Conservation (phyloP, 768 basidiomycete genomes). For the Daedaleopsis nitida region DNA sequence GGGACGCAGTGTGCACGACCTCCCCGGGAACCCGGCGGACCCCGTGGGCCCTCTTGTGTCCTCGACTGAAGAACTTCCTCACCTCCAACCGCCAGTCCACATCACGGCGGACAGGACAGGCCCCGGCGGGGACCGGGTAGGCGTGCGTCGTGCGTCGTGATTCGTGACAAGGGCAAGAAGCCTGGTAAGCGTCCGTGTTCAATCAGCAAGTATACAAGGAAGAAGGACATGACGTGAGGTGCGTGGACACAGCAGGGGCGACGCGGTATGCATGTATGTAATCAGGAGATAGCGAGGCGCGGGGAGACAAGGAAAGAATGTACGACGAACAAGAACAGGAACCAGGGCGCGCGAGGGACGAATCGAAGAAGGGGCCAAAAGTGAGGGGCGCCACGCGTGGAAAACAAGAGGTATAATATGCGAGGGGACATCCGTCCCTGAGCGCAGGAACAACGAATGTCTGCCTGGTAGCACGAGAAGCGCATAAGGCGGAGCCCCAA, state of each 20-base stretch:
- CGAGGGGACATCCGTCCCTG: slow-evolving; percentile 31
- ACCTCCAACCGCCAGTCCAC: too few species aligned
- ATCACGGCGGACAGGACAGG: too few species aligned
- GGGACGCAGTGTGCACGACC: too few species aligned
- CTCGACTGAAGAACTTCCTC: too few species aligned
- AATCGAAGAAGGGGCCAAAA: not conserved
- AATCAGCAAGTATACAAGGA: not conserved
- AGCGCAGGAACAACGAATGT: not conserved
- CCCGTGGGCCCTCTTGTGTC: too few species aligned
- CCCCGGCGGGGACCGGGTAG: too few species aligned
- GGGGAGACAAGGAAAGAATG: not conserved
- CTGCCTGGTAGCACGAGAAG: not conserved
- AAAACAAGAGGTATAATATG: slow-evolving; percentile 29
- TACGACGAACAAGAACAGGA: not conserved
- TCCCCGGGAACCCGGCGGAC: too few species aligned
- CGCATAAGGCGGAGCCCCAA: not conserved
- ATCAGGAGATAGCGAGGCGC: not conserved
- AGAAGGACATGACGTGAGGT: not conserved
- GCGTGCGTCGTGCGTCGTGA: too few species aligned
- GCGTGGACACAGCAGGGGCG: not conserved
- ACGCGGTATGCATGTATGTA: not conserved
- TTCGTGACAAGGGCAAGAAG: not conserved
- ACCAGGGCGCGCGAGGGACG: not conserved
- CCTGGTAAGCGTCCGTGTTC: not conserved
- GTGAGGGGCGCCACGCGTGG: slow-evolving; percentile 1